Evolutionary conservation across 192 early-diverging fungal species (phyloP).

Genomic region (Coemansia sp.): DNA sequence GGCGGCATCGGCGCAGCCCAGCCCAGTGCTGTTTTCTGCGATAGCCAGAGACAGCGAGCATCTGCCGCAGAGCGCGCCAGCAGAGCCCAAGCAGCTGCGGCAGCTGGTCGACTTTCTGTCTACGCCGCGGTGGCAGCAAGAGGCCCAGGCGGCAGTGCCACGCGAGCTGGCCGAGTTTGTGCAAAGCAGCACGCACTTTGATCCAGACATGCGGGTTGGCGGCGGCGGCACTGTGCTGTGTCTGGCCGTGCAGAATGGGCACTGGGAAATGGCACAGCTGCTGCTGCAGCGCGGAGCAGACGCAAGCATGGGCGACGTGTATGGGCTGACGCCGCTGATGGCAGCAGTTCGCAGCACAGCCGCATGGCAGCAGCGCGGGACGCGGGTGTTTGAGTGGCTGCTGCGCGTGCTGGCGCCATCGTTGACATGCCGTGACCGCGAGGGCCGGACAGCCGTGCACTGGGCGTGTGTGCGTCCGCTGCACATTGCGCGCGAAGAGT

Average conservation of each 20-base stretch:
- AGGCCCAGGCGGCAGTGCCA: conserved; percentile 1
- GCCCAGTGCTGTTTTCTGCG: neutral
- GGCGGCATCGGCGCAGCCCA: neutral
- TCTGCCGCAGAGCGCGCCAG: conserved; percentile 6
- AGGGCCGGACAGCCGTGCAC: conserved; percentile 40
- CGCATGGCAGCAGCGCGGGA: conserved; percentile 22
- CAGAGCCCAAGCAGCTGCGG: conserved; percentile 1
- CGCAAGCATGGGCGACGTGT: conserved; percentile 6
- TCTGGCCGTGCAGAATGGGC: conserved; percentile 24
- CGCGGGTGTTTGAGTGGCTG: conserved; percentile 30
- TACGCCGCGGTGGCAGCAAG: conserved; percentile 5
- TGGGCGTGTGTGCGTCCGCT: conserved; percentile 28
- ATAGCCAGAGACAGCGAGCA: neutral
- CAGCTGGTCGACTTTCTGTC: conserved; percentile 9
- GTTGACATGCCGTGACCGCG: conserved; percentile 26
- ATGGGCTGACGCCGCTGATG: conserved; percentile 46
- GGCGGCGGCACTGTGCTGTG: conserved; percentile 23
- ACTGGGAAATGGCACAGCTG: conserved; percentile 37
- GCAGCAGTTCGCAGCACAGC: conserved; percentile 10
- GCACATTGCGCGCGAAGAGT: neutral
- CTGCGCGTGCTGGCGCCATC: conserved; percentile 20
- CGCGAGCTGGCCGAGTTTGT: conserved; percentile 19
- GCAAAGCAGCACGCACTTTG: conserved; percentile 4
- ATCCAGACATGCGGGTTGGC: conserved; percentile 13
- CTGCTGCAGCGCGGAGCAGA: conserved; percentile 35